Conservation (phyloP, 495 filamentous ascomycete genomes). For the Xylaria curta region DNA sequence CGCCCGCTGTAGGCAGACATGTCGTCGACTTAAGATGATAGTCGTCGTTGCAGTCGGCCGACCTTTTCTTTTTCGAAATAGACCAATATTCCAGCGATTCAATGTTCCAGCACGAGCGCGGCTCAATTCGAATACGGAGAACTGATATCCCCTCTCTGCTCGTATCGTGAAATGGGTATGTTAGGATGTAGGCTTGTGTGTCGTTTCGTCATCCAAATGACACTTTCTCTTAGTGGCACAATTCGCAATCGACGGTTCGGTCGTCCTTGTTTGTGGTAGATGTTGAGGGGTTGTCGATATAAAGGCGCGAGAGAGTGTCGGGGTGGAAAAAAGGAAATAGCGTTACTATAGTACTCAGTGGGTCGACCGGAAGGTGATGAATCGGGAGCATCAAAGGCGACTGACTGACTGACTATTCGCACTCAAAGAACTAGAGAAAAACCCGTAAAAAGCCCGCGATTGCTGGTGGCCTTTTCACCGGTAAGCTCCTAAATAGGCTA, state of each 20-base stretch:
- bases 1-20: conserved; percentile 64
- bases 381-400: conserved; percentile 23
- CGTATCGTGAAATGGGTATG: neutral
- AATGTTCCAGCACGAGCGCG: neutral
- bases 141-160: neutral
- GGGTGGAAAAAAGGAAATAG: conserved; percentile 16
- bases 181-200: neutral
- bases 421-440: conserved; percentile 11
- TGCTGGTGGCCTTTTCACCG: conserved; percentile 17
- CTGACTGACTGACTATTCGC: conserved; percentile 2
- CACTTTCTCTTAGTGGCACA: neutral
- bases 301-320: conserved; percentile 7
- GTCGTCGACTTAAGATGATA: neutral
- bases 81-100: neutral
- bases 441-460: conserved; percentile 23
- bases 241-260: neutral
- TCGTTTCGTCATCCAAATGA: conserved; percentile 3
- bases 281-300: conserved; percentile 10
- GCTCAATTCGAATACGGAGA: neutral
- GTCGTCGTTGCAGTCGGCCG: neutral
- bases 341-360: conserved; percentile 19
- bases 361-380: conserved; percentile 22
- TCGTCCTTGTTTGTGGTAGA: neutral
- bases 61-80: neutral
- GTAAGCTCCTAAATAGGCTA: conserved; percentile 17